A percentile compares a stretch with the other conserved stretches of the same genome.
Evolutionary conservation across 495 filamentous ascomycete species (phyloP).

Genomic region (Podospora comata): DNA sequence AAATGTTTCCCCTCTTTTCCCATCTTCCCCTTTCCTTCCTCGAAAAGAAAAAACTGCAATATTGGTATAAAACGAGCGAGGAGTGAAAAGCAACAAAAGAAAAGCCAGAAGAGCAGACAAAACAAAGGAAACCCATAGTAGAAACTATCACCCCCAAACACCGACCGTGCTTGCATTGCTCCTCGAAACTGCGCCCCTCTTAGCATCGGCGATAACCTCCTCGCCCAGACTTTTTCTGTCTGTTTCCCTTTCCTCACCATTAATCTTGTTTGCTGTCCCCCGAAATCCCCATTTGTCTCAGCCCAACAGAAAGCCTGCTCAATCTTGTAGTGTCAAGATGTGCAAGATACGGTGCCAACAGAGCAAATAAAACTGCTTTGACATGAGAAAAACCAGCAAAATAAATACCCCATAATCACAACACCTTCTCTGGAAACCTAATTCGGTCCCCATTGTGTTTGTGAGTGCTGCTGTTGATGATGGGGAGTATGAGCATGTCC

Average conservation of each 20-base stretch:
- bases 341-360: too few relatives aligned
- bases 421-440: neutral
- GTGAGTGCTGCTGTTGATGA: neutral
- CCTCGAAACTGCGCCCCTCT: too few relatives aligned
- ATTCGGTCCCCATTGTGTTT: neutral
- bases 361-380: too few relatives aligned
- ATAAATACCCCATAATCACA: neutral
- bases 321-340: too few relatives aligned
- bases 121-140: neutral
- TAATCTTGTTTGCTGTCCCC: too few relatives aligned
- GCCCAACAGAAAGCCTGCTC: too few relatives aligned
- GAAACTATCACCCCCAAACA: neutral
- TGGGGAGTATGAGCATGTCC: neutral
- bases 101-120: neutral
- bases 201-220: too few relatives aligned
- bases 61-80: neutral
- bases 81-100: neutral
- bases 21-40: neutral
- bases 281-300: too few relatives aligned
- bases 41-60: neutral
- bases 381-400: neutral
- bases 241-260: too few relatives aligned
- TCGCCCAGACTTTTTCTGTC: too few relatives aligned
- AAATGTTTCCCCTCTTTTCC: neutral
- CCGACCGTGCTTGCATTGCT: too few relatives aligned